Base-by-base conservation (phyloP, 139 green algal genomes). In the Chlamydomonas incerta region DNA sequence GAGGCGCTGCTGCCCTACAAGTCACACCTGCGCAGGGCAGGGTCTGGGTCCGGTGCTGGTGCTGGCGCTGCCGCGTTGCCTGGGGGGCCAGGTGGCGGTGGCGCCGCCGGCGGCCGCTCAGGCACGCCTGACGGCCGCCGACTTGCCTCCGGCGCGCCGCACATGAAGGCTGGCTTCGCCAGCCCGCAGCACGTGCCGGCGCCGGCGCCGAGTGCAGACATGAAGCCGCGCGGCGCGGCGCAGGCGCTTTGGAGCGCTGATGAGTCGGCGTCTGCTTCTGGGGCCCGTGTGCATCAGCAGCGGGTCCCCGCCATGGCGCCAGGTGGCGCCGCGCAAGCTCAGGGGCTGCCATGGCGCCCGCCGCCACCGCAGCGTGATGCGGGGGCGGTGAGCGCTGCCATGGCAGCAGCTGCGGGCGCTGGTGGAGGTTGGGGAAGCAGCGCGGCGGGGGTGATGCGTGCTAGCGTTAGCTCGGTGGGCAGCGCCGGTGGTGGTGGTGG, bases 1-100 rank as follows among this genome's bases (percentile, higher is more conserved):
- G 79, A 75, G 50, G 79, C 79, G 9, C 50, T 85, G 31, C 2
- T 69, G 66, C 79, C 79, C 65, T 85, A 85, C 46, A 85, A 85
- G 79, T n/a, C n/a, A 14, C 79, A 75, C 47, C 50, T 85, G 21
- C 62, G 69, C 24, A 50, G 41, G 41, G 41, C 41, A 8, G 41
- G 41, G 5, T 50, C 41, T 50, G 41, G 41, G 8, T 50, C 79
- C 50, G 50, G 37, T 4, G 8, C 5, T 31, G 65, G 29, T 15
- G 31, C 29, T 2, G 41, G 23, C 9, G 60, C 60, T 13, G 24
- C 3, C 29, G 37, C 58, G 2, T 26, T 17, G 37, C 35, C 60
- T 8, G 60, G 24, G 37, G 60, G 60, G 29, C 52, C 37, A 21
- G 47, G 41, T 37, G 70, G 41, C 0, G 72, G 9, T n/a, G 72